Percentiles rank a stretch among this genome's conserved stretches.
These are phyloP conservation scores for Trifolium fragiferum DNA, from an alignment of 306 rosid genomes.

Conservation along the genomic window DNA sequence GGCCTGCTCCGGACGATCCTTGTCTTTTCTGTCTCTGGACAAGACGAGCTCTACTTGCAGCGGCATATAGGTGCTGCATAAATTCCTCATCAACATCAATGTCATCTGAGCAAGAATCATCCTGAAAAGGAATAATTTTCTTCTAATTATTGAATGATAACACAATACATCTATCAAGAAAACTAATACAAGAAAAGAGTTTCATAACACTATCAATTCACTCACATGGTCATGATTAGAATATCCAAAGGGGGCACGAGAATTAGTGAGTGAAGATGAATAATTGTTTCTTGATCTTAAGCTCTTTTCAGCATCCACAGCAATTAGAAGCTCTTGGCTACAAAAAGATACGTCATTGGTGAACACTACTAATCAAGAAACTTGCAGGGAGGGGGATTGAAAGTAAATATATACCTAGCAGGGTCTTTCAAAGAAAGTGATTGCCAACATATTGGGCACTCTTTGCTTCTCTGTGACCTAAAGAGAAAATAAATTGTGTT, in stretches of 20 bases:
- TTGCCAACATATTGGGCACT: conserved; percentile 96
- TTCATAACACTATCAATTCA: conserved; percentile 11
- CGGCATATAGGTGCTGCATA: conserved; percentile 78
- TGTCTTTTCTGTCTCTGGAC: conserved; percentile 62
- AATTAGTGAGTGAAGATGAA: conserved; percentile 48
- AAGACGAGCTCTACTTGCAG: conserved; percentile 63
- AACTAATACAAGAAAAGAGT: conserved; percentile 32
- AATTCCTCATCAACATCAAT: conserved; percentile 71
- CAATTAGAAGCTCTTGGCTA: conserved; percentile 89
- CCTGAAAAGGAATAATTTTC: conserved; percentile 57
- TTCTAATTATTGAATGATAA: conserved; percentile 24
- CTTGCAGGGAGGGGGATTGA: neutral
- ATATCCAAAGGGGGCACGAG: conserved; percentile 45
- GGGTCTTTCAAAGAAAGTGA: conserved; percentile 77
- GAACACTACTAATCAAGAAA: conserved; percentile 16
- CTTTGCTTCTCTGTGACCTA: conserved; percentile 94
- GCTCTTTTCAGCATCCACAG: conserved; percentile 64
- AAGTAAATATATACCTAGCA: conserved; percentile 57
- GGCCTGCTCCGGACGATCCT: conserved; percentile 62
- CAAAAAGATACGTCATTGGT: conserved; percentile 32
- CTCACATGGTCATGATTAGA: conserved; percentile 59
- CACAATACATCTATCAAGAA: conserved; percentile 10
- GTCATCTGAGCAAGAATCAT: conserved; percentile 66
- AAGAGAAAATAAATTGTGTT: conserved; percentile 5
- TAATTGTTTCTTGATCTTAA: conserved; percentile 53